Evolutionary conservation across 2,329 filamentous ascomycete species (phyloP).

Genomic region (Coniochaeta sp.): DNA sequence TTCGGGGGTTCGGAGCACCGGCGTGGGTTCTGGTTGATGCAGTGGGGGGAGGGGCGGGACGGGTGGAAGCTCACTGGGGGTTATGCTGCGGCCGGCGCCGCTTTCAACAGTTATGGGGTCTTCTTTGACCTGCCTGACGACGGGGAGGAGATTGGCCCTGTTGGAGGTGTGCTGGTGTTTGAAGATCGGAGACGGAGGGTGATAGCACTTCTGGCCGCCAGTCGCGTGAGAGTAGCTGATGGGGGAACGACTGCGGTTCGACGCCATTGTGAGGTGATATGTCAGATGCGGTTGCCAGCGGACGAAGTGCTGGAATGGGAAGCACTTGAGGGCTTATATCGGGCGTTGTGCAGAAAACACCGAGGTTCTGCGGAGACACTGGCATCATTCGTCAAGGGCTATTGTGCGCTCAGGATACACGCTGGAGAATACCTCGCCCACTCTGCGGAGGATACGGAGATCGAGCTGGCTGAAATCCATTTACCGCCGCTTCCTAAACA

Average conservation of each 20-base stretch:
- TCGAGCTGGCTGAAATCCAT: neutral
- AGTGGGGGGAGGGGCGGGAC: neutral
- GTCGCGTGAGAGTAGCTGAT: too few relatives aligned
- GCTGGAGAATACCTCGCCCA: neutral
- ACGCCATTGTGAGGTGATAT: too few relatives aligned
- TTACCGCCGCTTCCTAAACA: neutral
- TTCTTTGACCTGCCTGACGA: neutral
- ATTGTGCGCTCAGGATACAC: neutral
- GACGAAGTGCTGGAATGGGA: too few relatives aligned
- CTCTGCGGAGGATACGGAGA: neutral
- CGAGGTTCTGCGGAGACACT: neutral
- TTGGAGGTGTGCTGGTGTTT: neutral
- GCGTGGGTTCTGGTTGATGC: neutral
- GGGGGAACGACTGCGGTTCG: too few relatives aligned
- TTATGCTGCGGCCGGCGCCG: neutral
- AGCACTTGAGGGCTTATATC: neutral
- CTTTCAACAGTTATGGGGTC: neutral
- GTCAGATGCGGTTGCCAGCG: too few relatives aligned
- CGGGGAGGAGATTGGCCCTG: neutral
- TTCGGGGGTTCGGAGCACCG: neutral
- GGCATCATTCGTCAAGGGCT: neutral
- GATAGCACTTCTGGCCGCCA: too few relatives aligned
- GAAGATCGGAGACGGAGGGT: too few relatives aligned
- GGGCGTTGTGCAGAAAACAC: neutral
- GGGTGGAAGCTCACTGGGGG: neutral